Percentiles rank a stretch among this genome's conserved stretches.
Conservation (phyloP, 2,329 filamentous ascomycete genomes). For the Sclerotinia spermophila region DNA sequence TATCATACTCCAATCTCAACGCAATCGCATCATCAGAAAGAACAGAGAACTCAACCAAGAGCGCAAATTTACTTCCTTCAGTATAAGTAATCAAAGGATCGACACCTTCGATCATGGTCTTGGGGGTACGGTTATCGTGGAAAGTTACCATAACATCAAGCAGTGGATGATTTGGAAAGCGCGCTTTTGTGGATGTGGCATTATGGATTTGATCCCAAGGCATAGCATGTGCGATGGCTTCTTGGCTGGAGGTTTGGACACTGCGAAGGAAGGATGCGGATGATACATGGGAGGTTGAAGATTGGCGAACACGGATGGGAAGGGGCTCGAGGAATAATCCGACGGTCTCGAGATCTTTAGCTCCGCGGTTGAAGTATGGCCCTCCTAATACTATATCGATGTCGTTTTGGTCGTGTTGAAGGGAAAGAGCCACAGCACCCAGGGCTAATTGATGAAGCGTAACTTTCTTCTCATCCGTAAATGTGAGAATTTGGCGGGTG, state of each 20-base stretch:
- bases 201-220: conserved; percentile 36
- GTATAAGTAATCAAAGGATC: conserved; percentile 7
- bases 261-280: not conserved
- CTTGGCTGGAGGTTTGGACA: conserved; percentile 29
- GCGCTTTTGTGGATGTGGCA: conserved; percentile 21
- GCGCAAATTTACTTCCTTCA: conserved; percentile 9
- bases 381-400: conserved; percentile 33
- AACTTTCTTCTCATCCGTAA: not conserved
- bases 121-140: conserved; percentile 21
- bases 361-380: conserved; percentile 35
- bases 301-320: conserved; percentile 9
- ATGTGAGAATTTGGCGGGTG: not conserved
- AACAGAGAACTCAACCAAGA: not conserved
- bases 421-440: conserved; percentile 17
- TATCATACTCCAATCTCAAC: conserved; percentile 10
- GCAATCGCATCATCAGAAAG: not conserved
- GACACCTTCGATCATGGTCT: not conserved
- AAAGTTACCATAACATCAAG: conserved; percentile 32
- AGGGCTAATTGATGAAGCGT: conserved; percentile 21
- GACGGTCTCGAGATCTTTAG: conserved; percentile 30
- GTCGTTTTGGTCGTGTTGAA: not conserved
- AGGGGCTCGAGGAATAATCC: conserved; percentile 16
- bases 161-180: conserved; percentile 25
- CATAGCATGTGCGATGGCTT: conserved; percentile 34
- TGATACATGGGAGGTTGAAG: not conserved